These are phyloP conservation scores for Stagonosporopsis tanaceti DNA, from an alignment of 2,329 filamentous ascomycete species.

Conservation along the genomic window DNA sequence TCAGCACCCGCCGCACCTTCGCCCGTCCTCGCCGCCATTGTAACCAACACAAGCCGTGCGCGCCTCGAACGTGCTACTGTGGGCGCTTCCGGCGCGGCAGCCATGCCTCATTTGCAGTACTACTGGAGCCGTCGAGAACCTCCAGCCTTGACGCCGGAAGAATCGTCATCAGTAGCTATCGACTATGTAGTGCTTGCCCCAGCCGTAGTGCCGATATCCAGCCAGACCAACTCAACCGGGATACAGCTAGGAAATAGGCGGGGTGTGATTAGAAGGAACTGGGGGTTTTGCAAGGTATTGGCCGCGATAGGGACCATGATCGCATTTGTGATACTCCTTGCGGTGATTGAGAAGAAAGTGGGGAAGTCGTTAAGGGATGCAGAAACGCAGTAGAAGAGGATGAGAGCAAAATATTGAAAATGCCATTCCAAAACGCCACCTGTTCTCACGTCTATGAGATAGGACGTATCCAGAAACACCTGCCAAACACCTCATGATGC, in stretches of 20 bases:
- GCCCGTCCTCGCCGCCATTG: not conserved
- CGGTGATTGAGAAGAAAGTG: not conserved
- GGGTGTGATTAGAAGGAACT: not conserved
- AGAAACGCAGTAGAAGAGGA: not conserved
- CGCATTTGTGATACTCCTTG: not conserved
- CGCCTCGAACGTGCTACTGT: not conserved
- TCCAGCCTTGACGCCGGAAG: not conserved
- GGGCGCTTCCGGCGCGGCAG: not conserved
- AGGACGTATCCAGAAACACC: not conserved
- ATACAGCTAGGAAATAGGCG: not conserved
- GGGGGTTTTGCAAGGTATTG: not conserved
- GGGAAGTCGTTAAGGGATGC: not conserved
- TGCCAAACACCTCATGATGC: constrained; percentile 2
- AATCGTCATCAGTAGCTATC: not conserved
- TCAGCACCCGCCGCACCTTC: not conserved
- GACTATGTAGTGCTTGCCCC: not conserved
- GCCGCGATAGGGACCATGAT: not conserved
- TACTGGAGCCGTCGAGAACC: not conserved
- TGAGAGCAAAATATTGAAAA: not conserved
- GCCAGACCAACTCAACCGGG: no score
- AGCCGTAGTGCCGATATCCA: not conserved
- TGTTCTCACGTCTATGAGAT: not conserved
- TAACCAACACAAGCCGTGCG: not conserved
- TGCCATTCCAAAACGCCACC: not conserved
- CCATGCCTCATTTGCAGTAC: not conserved